Conservation (phyloP, 2,329 filamentous ascomycete species). For the Penicillium fuscoglaucum region DNA sequence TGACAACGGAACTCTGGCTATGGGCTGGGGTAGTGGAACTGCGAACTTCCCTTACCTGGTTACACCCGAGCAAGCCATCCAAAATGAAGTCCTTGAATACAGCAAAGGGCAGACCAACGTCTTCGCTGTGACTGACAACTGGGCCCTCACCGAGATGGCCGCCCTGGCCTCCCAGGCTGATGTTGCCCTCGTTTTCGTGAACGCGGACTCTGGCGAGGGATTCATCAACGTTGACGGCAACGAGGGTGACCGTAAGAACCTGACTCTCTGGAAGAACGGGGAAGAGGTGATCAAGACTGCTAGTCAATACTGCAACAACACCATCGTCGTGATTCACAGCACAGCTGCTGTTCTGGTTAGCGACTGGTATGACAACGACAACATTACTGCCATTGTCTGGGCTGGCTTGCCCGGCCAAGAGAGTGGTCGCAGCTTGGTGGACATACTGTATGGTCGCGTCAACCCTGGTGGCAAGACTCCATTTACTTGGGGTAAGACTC, state of each 20-base stretch:
- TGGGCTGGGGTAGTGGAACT: constrained; percentile 64
- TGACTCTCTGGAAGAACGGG: constrained; percentile 83
- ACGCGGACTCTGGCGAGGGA: constrained; percentile 82
- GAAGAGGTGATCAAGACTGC: constrained; percentile 81
- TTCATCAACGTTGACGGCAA: constrained; percentile 83
- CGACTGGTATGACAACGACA: constrained; percentile 60
- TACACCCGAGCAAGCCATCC: constrained; percentile 63
- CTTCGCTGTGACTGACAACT: constrained; percentile 59
- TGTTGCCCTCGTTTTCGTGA: constrained; percentile 79
- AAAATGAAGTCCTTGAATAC: constrained; percentile 60
- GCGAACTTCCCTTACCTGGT: constrained; percentile 64
- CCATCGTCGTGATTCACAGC: constrained; percentile 87
- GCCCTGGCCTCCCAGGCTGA: constrained; percentile 53
- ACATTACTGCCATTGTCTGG: constrained; percentile 74
- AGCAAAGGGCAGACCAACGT: constrained; percentile 64
- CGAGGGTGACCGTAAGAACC: constrained; percentile 83
- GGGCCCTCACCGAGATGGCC: constrained; percentile 53
- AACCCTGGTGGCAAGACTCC: constrained; percentile 64
- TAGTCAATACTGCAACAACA: constrained; percentile 76
- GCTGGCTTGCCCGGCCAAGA: constrained; percentile 74
- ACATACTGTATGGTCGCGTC: constrained; percentile 68
- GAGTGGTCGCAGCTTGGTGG: constrained; percentile 71
- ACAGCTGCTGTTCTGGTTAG: constrained; percentile 75
- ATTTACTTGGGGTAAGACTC: constrained; percentile 59
- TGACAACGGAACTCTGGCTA: constrained; percentile 60